phyloP scores from a whole-genome alignment of 495 filamentous ascomycete genomes.

The Hyphodiscus hymeniophilus region DNA sequence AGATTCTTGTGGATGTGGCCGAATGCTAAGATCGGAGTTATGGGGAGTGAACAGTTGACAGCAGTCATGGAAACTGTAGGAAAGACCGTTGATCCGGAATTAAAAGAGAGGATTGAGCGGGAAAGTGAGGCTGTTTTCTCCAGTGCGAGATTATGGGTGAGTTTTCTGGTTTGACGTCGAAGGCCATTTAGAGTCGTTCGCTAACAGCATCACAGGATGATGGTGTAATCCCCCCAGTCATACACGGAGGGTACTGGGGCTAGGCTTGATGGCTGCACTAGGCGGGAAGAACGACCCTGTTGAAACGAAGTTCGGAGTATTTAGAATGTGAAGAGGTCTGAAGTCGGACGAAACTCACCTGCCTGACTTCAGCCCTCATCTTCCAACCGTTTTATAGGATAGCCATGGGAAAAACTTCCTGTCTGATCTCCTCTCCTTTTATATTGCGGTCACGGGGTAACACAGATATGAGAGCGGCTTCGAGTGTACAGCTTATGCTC shows the following conservation, averaged over 20 bases:
- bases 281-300: constrained; percentile 54
- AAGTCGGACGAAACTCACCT: too few relatives aligned
- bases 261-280: constrained; percentile 73
- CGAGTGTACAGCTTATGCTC: too few relatives aligned
- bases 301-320: constrained; percentile 83
- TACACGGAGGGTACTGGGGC: constrained; percentile 72
- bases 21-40: constrained; percentile 88
- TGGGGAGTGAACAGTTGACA: constrained; percentile 89
- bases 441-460: too few relatives aligned
- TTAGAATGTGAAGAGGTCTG: too few relatives aligned
- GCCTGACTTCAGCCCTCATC: too few relatives aligned
- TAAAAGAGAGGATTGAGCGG: constrained; percentile 77
- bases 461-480: too few relatives aligned
- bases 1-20: constrained; percentile 97
- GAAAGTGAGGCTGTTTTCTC: constrained; percentile 89
- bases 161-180: constrained; percentile 17
- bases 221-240: constrained; percentile 82
- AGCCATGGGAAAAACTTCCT: too few relatives aligned
- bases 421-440: too few relatives aligned
- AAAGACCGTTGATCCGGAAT: constrained; percentile 67
- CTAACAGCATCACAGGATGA: constrained; percentile 52
- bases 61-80: constrained; percentile 94
- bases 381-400: too few relatives aligned
- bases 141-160: constrained; percentile 79
- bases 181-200: not conserved